phyloP scores from a whole-genome alignment of 2,329 filamentous ascomycete species.

The Ceratocystis variospora region DNA sequence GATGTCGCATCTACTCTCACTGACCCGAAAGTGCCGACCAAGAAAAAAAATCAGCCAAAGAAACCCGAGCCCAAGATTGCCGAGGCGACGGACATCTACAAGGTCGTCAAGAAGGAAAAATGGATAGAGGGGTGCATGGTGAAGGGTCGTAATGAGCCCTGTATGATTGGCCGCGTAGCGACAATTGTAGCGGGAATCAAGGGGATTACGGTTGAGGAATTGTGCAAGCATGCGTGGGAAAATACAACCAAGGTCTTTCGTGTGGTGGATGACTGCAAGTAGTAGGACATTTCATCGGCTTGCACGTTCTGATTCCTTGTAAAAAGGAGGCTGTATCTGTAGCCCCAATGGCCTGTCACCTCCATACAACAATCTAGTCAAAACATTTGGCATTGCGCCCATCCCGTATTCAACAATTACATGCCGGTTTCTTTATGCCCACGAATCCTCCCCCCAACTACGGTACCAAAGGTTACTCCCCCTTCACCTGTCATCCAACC shows the following conservation, averaged over 20 bases:
- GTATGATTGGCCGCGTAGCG: conserved; percentile 74
- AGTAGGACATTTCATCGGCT: neutral
- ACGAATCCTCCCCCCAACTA: conserved; percentile 51
- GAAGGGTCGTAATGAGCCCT: conserved; percentile 90
- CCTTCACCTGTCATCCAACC: conserved; percentile 87
- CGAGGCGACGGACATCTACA: conserved; percentile 60
- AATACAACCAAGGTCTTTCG: conserved; percentile 74
- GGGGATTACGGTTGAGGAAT: conserved; percentile 61
- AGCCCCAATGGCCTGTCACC: neutral
- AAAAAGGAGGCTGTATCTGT: neutral
- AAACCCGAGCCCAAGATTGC: conserved; percentile 44
- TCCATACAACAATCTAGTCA: neutral
- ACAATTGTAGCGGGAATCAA: conserved; percentile 79
- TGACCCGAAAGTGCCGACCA: conserved; percentile 12
- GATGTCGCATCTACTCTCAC: conserved; percentile 5
- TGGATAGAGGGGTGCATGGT: conserved; percentile 80
- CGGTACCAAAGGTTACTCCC: conserved; percentile 58
- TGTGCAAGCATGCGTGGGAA: conserved; percentile 72
- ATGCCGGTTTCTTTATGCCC: conserved; percentile 30
- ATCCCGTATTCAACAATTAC: neutral
- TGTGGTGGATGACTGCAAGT: conserved; percentile 36
- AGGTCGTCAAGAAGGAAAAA: conserved; percentile 88
- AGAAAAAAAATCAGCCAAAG: conserved; percentile 27
- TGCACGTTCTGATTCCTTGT: neutral
- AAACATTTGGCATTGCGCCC: neutral